A percentile compares a stretch with the other conserved stretches of the same genome.
phyloP scores from a whole-genome alignment of 352 stramenopile species.

The Globisporangium perplexum region DNA sequence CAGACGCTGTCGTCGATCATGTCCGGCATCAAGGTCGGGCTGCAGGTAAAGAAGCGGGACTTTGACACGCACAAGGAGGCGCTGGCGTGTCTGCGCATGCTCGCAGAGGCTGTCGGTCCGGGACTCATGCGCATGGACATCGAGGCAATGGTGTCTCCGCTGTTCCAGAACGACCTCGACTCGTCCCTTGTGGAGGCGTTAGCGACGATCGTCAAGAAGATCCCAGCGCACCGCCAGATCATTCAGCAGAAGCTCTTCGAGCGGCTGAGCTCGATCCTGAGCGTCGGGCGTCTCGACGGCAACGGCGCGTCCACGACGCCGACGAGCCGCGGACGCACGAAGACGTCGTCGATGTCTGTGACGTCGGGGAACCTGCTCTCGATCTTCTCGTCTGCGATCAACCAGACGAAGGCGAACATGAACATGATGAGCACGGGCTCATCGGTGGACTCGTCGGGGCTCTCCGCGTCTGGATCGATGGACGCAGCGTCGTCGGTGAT shows the following conservation, averaged over 20 bases:
- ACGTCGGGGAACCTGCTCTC: slow-evolving; percentile 68
- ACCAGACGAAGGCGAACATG: slow-evolving; percentile 35
- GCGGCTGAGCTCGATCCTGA: slow-evolving; percentile 69
- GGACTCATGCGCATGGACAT: slow-evolving; percentile 76
- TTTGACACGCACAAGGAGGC: slow-evolving; percentile 82
- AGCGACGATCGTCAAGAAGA: slow-evolving; percentile 82
- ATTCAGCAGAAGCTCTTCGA: slow-evolving; percentile 86
- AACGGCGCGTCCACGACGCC: slow-evolving; percentile 40
- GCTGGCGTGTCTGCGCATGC: slow-evolving; percentile 75
- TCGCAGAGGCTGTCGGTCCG: slow-evolving; percentile 68
- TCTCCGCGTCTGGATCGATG: slow-evolving; percentile 18
- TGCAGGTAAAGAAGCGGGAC: slow-evolving; percentile 82
- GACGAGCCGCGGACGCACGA: slow-evolving; percentile 60
- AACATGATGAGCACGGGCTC: slow-evolving; percentile 21
- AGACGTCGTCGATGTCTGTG: slow-evolving; percentile 64
- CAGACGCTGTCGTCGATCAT: slow-evolving; percentile 77
- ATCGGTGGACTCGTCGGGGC: slow-evolving; percentile 31
- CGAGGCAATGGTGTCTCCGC: slow-evolving; percentile 67
- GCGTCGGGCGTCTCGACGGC: slow-evolving; percentile 36
- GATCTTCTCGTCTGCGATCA: slow-evolving; percentile 58
- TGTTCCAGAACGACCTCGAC: slow-evolving; percentile 85
- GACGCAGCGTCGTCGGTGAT: slow-evolving; percentile 52
- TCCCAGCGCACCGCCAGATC: slow-evolving; percentile 63
- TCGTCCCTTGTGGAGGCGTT: slow-evolving; percentile 76
- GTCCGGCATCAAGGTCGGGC: slow-evolving; percentile 80